phyloP scores from a whole-genome alignment of 768 basidiomycete genomes.

The Pleurotus cornucopiae region DNA sequence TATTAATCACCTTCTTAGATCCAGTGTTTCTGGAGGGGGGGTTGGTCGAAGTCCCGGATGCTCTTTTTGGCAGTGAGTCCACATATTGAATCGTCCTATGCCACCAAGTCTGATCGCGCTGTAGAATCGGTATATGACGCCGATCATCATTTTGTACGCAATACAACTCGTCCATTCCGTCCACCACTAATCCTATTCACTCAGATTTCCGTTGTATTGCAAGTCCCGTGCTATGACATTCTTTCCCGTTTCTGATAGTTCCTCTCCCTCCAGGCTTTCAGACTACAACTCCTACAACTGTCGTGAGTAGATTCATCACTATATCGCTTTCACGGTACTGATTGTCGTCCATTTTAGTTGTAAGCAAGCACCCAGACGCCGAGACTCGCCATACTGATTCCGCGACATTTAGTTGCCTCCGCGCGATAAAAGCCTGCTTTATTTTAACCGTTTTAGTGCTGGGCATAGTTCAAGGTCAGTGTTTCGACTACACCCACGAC shows the following conservation, averaged over 20 bases:
- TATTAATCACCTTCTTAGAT: slow-evolving; percentile 17
- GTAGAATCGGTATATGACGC: slow-evolving; percentile 30
- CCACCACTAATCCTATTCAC: slow-evolving; percentile 3
- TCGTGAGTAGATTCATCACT: slow-evolving; percentile 15
- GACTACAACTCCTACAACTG: slow-evolving; percentile 18
- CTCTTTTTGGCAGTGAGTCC: slow-evolving; percentile 33
- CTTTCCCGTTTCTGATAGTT: not conserved
- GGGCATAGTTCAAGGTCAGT: slow-evolving; percentile 29
- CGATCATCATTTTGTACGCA: slow-evolving; percentile 20
- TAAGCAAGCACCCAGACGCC: slow-evolving; percentile 9
- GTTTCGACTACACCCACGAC: not conserved
- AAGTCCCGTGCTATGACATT: slow-evolving; percentile 9
- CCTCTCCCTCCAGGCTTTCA: slow-evolving; percentile 17
- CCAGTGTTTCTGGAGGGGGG: slow-evolving; percentile 35
- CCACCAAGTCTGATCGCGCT: not conserved
- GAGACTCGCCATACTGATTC: not conserved
- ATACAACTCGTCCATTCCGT: not conserved
- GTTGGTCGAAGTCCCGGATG: slow-evolving; percentile 29
- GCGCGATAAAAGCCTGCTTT: slow-evolving; percentile 23
- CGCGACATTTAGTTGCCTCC: slow-evolving; percentile 21
- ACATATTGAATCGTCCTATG: not conserved
- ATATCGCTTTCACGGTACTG: not conserved
- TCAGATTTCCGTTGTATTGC: slow-evolving; percentile 17
- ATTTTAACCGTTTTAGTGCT: slow-evolving; percentile 22
- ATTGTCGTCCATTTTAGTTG: slow-evolving; percentile 15